A percentile compares a stretch with the other conserved stretches of the same genome.
Evolutionary conservation across 2,329 filamentous ascomycete species (phyloP).

Genomic region (Fusarium sp.): DNA sequence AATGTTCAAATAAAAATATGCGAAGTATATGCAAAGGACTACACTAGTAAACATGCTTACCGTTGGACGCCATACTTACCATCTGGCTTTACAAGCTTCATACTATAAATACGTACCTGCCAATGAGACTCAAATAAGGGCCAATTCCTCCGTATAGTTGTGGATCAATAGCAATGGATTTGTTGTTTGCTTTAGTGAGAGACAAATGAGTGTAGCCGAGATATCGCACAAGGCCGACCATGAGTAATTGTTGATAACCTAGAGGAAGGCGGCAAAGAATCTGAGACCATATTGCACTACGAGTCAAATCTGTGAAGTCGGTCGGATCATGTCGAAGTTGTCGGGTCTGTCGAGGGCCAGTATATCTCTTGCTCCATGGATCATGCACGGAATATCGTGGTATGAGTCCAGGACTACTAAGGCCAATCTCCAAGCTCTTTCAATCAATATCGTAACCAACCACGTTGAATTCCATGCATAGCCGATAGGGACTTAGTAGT

Average conservation of each 20-base stretch:
- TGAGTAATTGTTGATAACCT: background rate
- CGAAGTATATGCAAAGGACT: too few relatives aligned
- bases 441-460: background rate
- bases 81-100: too few relatives aligned
- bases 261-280: background rate
- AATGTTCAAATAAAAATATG: too few relatives aligned
- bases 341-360: background rate
- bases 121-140: too few relatives aligned
- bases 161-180: too few relatives aligned
- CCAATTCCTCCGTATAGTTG: too few relatives aligned
- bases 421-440: conserved; percentile 27
- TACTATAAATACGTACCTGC: too few relatives aligned
- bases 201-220: too few relatives aligned
- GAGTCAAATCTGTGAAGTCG: background rate
- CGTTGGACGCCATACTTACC: too few relatives aligned
- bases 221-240: too few relatives aligned
- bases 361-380: conserved; percentile 31
- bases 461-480: background rate
- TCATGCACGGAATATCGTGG: background rate
- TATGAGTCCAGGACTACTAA: conserved; percentile 9
- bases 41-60: too few relatives aligned
- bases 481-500: background rate
- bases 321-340: background rate
- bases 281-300: background rate
- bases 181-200: too few relatives aligned